Percentiles rank a stretch among this genome's conserved stretches.
Evolutionary conservation across 2,329 filamentous ascomycete genomes (phyloP).

Genomic region (Aspergillus candidus): DNA sequence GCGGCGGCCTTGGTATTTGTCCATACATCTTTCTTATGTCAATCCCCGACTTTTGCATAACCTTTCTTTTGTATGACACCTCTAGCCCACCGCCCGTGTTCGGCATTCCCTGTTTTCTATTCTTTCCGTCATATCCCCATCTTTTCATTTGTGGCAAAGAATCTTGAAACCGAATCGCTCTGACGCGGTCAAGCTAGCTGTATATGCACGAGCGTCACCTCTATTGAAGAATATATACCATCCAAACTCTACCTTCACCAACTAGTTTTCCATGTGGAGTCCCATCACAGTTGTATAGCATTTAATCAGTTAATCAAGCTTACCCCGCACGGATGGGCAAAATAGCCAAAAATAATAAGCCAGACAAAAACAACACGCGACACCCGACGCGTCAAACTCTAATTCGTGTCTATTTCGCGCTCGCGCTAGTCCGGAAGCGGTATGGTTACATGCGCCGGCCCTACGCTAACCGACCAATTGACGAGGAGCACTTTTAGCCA

Average conservation of each 20-base stretch:
- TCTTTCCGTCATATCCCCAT: background rate
- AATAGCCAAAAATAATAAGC: background rate
- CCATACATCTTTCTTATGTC: constrained; percentile 12
- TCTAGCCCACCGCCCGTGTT: background rate
- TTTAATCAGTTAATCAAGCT: too few species aligned
- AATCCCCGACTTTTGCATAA: constrained; percentile 1
- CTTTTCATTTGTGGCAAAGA: background rate
- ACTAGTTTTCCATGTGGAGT: too few species aligned
- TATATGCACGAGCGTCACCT: too few species aligned
- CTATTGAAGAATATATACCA: too few species aligned
- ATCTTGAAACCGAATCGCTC: background rate
- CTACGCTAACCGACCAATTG: background rate
- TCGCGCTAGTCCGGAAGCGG: constrained; percentile 1
- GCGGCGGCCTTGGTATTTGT: background rate
- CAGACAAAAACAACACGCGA: constrained; percentile 9
- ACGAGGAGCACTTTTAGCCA: background rate
- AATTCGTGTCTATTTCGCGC: constrained; percentile 14
- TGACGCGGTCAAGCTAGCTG: too few species aligned
- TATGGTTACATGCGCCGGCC: background rate
- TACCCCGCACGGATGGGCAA: too few species aligned
- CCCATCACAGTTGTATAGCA: too few species aligned
- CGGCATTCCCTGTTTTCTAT: background rate
- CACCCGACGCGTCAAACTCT: constrained; percentile 6
- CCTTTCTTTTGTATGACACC: constrained; percentile 9
- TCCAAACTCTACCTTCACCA: too few species aligned